These are phyloP conservation scores for Coniferiporia weirii DNA, from an alignment of 1,284 basidiomycete species.

Conservation along the genomic window DNA sequence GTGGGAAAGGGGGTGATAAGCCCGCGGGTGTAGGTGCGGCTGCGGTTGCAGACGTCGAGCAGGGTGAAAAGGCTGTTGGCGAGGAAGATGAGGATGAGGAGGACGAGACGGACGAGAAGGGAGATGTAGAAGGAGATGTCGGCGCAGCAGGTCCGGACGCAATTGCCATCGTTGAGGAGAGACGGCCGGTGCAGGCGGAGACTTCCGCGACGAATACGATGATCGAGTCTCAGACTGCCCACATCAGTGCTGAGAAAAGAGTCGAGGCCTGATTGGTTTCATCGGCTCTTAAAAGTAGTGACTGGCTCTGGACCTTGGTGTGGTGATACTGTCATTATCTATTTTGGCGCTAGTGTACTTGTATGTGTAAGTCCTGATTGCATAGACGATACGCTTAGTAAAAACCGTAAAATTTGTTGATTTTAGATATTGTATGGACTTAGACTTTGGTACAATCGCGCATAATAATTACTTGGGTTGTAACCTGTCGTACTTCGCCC, in stretches of 20 bases:
- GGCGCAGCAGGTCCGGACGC: background rate
- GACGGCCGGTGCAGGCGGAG: background rate
- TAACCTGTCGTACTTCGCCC: too few relatives aligned
- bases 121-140: background rate
- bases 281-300: background rate
- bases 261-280: background rate
- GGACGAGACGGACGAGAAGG: slow-evolving; percentile 1
- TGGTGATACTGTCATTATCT: too few relatives aligned
- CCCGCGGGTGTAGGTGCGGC: slow-evolving; percentile 19
- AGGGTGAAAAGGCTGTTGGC: background rate
- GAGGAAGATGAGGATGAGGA: background rate
- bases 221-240: background rate
- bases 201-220: slow-evolving; percentile 4
- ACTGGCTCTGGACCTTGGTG: background rate
- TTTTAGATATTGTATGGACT: background rate
- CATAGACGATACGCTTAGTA: background rate
- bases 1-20: slow-evolving; percentile 27
- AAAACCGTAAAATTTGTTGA: background rate
- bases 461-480: too few relatives aligned
- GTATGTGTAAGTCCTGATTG: background rate
- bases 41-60: background rate
- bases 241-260: background rate
- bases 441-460: background rate
- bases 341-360: background rate
- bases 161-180: background rate